Evolutionary conservation across 345 rosid species (phyloP), one percentile per base, ranked within the genome.

Genomic region (Physaria fendleri): DNA sequence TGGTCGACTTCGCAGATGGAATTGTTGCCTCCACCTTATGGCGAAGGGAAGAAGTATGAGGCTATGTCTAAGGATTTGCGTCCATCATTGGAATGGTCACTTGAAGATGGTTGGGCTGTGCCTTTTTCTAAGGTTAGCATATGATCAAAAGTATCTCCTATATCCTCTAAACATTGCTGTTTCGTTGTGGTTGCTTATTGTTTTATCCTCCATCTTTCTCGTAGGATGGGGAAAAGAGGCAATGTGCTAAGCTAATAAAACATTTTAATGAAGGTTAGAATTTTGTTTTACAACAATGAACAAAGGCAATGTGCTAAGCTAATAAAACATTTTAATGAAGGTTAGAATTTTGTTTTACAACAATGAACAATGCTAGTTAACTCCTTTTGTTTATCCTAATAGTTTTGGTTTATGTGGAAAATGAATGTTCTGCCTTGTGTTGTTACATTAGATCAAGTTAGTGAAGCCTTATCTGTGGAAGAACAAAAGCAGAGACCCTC

Each of bases 1-100:
- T 37, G 33, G 20, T 24, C 2, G 8, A 8, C 14, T 41, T 32
- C 34, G 23, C 53, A 68, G 72, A 25, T 68, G 25, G 72, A 68
- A 6, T 51, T 68, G 72, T 27, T 34, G 23, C 47, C 72, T 59
- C 6, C 14, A 12, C 72, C 72, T 4, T 17, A 50, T 42, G 72
- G 72, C 0, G 66, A 68, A 68, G 72, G 72, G 10, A 22, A 6
- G 4, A 3, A 2, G 4, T 68, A 68, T 5, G 61, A 68, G 0
- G 59, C 45, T 33, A 13, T 1, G 25, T 41, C 28, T 25, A 25
- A 20, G 17, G 72, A 68, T 42, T 25, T 68, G 32, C 55, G 61
- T 34, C 72, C 72, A 34, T 33, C 66, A 6, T 37, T 68, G 54
- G 55, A 68, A 16, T 68, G 72, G 66, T 68, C 66, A 33, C 40